phyloP scores from a whole-genome alignment of 768 basidiomycete genomes.

The Pisolithus tinctorius region DNA sequence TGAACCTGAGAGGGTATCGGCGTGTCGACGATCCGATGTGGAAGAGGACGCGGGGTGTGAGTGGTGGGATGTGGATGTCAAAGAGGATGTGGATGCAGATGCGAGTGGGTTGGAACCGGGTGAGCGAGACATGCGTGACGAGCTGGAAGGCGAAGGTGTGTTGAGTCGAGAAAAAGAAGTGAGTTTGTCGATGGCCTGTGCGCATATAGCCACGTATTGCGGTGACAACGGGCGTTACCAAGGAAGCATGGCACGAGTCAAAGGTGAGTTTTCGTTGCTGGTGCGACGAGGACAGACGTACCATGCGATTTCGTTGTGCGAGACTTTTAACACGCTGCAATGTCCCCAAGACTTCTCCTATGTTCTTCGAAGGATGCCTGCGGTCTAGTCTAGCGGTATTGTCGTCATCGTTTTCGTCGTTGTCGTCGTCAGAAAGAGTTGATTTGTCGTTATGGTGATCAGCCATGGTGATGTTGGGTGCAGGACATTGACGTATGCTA shows the following conservation, averaged over 20 bases:
- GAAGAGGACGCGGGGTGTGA: constrained; percentile 28
- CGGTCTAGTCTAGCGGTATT: constrained; percentile 49
- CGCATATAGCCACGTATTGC: constrained; percentile 16
- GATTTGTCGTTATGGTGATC: constrained; percentile 29
- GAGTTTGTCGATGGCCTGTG: constrained; percentile 64
- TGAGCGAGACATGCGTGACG: constrained; percentile 32
- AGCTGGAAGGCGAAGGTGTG: constrained; percentile 46
- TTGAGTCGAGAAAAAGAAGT: constrained; percentile 48
- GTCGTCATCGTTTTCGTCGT: constrained; percentile 54
- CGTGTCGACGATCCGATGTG: constrained; percentile 19
- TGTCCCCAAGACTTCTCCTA: constrained; percentile 51
- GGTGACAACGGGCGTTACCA: constrained; percentile 24
- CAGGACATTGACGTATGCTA: constrained; percentile 31
- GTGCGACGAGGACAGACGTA: constrained; percentile 30
- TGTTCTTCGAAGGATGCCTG: constrained; percentile 28
- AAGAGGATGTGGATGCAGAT: constrained; percentile 25
- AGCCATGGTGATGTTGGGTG: constrained; percentile 30
- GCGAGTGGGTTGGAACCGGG: constrained; percentile 23
- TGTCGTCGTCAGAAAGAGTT: constrained; percentile 40
- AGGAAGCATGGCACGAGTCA: constrained; percentile 19
- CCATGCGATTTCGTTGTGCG: constrained; percentile 67
- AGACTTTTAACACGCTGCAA: constrained; percentile 65
- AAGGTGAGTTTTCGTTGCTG: constrained; percentile 15
- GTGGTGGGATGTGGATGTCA: constrained; percentile 34
- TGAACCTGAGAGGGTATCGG: constrained; percentile 56